phyloP scores from a whole-genome alignment of 345 rosid genomes.

The Salix udensis region DNA sequence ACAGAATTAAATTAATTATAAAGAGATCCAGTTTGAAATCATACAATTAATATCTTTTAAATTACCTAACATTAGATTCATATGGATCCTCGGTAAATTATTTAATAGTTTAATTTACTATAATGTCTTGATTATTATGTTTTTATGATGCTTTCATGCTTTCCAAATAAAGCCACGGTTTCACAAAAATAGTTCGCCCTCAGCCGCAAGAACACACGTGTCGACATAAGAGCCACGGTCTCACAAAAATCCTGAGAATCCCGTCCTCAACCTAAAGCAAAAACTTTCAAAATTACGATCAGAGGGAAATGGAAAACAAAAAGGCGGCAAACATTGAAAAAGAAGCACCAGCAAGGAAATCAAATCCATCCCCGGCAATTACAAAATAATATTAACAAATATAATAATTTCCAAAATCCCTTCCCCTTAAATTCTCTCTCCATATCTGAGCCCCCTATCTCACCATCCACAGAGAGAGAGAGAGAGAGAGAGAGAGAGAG shows the following conservation, averaged over 20 bases:
- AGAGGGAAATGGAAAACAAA: neutral
- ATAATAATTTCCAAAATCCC: neutral
- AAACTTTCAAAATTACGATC: neutral
- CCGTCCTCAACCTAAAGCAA: neutral
- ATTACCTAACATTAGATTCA: no score
- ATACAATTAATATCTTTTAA: neutral
- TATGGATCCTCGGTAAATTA: no score
- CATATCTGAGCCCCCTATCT: neutral
- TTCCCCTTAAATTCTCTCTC: no score
- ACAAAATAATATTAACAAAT: neutral
- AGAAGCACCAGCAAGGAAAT: neutral
- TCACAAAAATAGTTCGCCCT: neutral
- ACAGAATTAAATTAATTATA: no score
- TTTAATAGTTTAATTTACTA: no score
- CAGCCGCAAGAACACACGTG: neutral
- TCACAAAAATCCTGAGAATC: neutral
- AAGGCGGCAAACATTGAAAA: neutral
- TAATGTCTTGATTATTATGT: no score
- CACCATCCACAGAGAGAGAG: no score
- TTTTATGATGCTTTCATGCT: no score
- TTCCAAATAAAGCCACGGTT: no score
- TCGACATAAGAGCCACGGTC: neutral
- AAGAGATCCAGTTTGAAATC: no score
- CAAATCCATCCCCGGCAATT: neutral
- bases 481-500: neutral